Conservation (phyloP, 495 filamentous ascomycete genomes). For the Parmelia sp. region DNA sequence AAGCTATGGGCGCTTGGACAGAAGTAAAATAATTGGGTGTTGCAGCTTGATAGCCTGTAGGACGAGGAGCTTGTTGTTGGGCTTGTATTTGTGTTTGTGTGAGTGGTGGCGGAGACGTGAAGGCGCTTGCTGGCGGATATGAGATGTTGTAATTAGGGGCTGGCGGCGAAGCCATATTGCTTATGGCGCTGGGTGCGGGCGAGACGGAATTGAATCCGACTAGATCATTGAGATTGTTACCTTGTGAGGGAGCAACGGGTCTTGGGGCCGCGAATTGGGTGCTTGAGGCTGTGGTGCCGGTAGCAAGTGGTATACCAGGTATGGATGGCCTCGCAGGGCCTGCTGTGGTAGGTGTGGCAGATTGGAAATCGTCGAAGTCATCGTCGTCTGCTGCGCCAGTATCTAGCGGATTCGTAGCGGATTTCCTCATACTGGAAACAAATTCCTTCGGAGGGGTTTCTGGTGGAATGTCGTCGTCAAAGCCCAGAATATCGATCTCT, state of each 20-base stretch:
- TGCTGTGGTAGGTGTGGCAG: constrained; percentile 61
- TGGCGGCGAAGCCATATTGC: constrained; percentile 44
- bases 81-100: constrained; percentile 32
- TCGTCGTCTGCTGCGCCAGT: constrained; percentile 64
- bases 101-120: constrained; percentile 43
- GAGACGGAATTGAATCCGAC: constrained; percentile 76
- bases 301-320: constrained; percentile 37
- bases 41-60: constrained; percentile 65
- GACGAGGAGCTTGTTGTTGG: constrained; percentile 40
- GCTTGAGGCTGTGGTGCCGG: constrained; percentile 55
- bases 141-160: constrained; percentile 48
- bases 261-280: constrained; percentile 75
- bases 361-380: constrained; percentile 97
- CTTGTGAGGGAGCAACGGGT: constrained; percentile 73
- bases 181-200: constrained; percentile 50
- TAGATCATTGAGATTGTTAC: constrained; percentile 70
- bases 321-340: constrained; percentile 42
- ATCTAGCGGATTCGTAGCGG: constrained; percentile 45
- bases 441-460: constrained; percentile 41
- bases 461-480: constrained; percentile 62
- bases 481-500: constrained; percentile 81
- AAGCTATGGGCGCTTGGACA: constrained; percentile 45
- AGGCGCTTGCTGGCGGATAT: constrained; percentile 39
- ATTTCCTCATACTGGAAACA: constrained; percentile 43
- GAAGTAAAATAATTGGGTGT: constrained; percentile 95